Base-by-base conservation (phyloP, 257 asterid genomes). In the Rauvolfia tetraphylla region DNA sequence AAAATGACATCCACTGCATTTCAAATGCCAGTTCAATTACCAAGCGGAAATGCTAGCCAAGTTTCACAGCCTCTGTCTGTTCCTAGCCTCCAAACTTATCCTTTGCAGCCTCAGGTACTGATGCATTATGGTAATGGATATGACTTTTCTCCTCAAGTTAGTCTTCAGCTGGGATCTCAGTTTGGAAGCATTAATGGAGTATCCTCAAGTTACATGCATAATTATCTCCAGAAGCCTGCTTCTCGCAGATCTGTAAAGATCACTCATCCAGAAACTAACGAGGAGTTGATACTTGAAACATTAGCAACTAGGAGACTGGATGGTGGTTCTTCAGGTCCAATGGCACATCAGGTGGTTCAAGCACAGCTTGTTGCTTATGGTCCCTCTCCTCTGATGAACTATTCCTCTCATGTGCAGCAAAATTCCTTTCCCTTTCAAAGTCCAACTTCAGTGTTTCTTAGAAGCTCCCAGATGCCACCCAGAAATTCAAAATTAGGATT, bases 251-350 rank as follows among this genome's bases (percentile, higher is more conserved):
- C 91, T 70, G 94, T 93, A 78, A 95, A 93, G 89, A 92, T 95
- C 71, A 92, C 96, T 62, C 94, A 95, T 79, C 98, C 97, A 29
- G 94, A 90, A 0, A 92, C 98, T 79, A 91, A 88, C 72, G 98
- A 92, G 79, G 99, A 92, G 76, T 78, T 95, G 91, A 92, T 86
- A 86, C 93, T 93, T 74, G 97, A 91, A 7, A 38, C 38, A 38
- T 67, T 14, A 38, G 51, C 51, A 67, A 67, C 22, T 15, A 38
- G 29, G 72, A 67, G 72, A 38, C 33, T 61, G 68, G 68, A 36
- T 66, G 71, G 44, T 73, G 83, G 85, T 29, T 83, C 92, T 34
- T 77, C 86, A 10, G 90, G 75, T 76, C 83, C 84, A n/a, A 88
- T 90, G 85, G 77, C 89, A 57, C 88, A 89, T 80, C 80, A 89